phyloP scores from a whole-genome alignment of 108 stramenopile species.

The Mediolabrus comicus region DNA sequence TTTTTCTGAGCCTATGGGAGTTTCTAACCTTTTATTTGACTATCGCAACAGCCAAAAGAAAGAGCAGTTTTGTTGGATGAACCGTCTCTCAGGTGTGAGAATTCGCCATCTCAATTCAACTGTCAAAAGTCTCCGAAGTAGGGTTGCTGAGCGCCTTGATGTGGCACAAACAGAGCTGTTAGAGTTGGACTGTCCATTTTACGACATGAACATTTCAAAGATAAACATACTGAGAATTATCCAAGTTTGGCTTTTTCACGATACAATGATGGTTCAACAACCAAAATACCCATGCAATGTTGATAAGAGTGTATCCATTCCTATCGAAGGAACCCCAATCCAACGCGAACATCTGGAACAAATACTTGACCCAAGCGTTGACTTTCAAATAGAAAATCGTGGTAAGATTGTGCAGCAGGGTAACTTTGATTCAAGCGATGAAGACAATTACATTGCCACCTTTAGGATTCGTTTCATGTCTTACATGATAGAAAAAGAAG shows the following conservation, averaged over 20 bases:
- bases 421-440: conserved; percentile 24
- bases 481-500: conserved; percentile 52
- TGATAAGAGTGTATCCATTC: conserved; percentile 26
- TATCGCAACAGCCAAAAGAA: conserved; percentile 37
- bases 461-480: conserved; percentile 61
- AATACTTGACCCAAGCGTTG: conserved; percentile 53
- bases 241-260: conserved; percentile 75
- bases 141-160: conserved; percentile 64
- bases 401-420: conserved; percentile 47
- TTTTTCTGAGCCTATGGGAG: conserved; percentile 75
- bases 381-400: conserved; percentile 38
- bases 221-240: conserved; percentile 60
- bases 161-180: conserved; percentile 31
- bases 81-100: conserved; percentile 45
- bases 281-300: conserved; percentile 2
- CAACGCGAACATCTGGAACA: conserved; percentile 46
- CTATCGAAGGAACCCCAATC: conserved; percentile 32
- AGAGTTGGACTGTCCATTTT: conserved; percentile 51
- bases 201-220: conserved; percentile 58
- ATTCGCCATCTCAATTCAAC: conserved; percentile 53
- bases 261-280: conserved; percentile 63
- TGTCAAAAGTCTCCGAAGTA: conserved; percentile 47
- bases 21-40: conserved; percentile 72
- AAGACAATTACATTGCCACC: conserved; percentile 4
- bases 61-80: conserved; percentile 41